Conservation (phyloP, 148 eudicot species). For the Nepenthes gracilis region DNA sequence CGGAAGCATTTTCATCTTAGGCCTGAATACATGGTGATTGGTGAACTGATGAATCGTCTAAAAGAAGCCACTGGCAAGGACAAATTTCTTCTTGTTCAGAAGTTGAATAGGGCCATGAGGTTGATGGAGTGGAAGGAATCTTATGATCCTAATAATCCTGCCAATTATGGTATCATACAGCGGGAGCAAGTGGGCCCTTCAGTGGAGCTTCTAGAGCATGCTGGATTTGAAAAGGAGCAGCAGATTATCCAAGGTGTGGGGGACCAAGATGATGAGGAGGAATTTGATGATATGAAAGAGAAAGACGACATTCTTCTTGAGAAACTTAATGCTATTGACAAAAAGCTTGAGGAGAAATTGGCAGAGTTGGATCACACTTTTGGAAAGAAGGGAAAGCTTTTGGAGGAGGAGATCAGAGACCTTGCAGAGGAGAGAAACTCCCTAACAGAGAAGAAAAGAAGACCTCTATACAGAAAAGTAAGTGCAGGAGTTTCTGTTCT, state of each 20-base stretch:
- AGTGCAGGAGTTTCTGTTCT: slow-evolving; percentile 16
- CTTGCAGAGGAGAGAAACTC: slow-evolving; percentile 93
- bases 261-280: slow-evolving; percentile 42
- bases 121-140: slow-evolving; percentile 67
- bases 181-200: slow-evolving; percentile 33
- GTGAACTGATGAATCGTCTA: slow-evolving; percentile 66
- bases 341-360: slow-evolving; percentile 69
- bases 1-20: slow-evolving; percentile 53
- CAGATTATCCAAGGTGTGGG: slow-evolving; percentile 18
- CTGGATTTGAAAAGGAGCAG: slow-evolving; percentile 34
- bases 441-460: slow-evolving; percentile 64
- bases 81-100: slow-evolving; percentile 74
- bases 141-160: slow-evolving; percentile 67
- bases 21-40: slow-evolving; percentile 78
- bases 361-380: slow-evolving; percentile 78
- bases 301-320: slow-evolving; percentile 63
- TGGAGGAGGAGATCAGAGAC: slow-evolving; percentile 87
- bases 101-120: slow-evolving; percentile 80
- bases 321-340: slow-evolving; percentile 70
- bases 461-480: slow-evolving; percentile 82
- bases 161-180: slow-evolving; percentile 64
- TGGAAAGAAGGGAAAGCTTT: slow-evolving; percentile 76
- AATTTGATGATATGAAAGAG: slow-evolving; percentile 87
- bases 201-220: slow-evolving; percentile 24
- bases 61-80: slow-evolving; percentile 82